Evolutionary conservation across 2,329 filamentous ascomycete genomes (phyloP), one percentile per base, ranked within the genome.

Genomic region (Annulohypoxylon truncatum): DNA sequence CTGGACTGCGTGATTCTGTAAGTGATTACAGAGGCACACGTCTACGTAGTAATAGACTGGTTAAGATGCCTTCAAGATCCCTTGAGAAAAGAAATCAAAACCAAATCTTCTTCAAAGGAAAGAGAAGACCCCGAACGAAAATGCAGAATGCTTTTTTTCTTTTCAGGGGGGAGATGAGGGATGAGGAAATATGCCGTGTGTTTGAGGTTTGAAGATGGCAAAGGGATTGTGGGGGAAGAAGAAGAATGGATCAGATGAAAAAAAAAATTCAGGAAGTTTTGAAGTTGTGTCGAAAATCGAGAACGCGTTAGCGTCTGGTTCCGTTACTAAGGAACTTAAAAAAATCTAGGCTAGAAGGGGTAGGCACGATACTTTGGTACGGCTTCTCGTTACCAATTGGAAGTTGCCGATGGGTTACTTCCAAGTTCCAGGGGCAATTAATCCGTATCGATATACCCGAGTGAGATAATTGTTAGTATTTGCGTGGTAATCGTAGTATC

Each of bases 41-140:
- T 73, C 70, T 71, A 42, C 22, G 38, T 42, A 72, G 71, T 71
- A 69, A 53, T 72, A 70, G 52, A 42, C 38, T 18, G 10, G 38
- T 24, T 47, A 58, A 28, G 71, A 73, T 73, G 77, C 74, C 78
- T 77, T 77, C 72, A 69, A 73, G 67, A 77, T 79, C 78, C 81
- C 82, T 78, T 78, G 52, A 74, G 75, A 81, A 81, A 76, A 77
- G 76, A 79, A 76, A 75, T 75, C 79, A 77, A 76, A 76, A 76
- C 71, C 72, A 76, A 72, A 74, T 72, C 79, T 80, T 82, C 61
- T 83, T 79, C 76, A 79, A 82, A 79, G 76, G 77, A 80, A 80
- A 77, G 72, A 76, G 76, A 79, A 79, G 79, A 67, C 64, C 66
- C 66, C 51, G 51, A 69, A 69, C 22, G 44, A 63, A 77, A 76